Evolutionary conservation across 345 rosid species (phyloP), one percentile per base, ranked within the genome.

Genomic region (Abelmoschus esculentus): DNA sequence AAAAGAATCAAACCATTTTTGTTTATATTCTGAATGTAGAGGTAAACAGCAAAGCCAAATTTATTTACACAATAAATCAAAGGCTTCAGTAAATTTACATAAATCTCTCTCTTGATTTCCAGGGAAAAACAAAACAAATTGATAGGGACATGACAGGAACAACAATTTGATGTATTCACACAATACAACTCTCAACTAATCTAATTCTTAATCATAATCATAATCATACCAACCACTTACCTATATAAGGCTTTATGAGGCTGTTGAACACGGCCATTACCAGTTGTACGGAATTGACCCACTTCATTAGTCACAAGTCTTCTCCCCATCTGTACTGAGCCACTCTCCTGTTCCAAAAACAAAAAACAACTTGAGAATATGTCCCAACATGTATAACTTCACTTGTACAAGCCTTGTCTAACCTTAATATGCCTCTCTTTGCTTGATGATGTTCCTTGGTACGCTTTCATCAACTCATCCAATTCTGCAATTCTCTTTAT

Each of bases 401-500:
- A 59, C 19, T 19, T 31, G 49, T 52, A 11, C 82, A 6, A 77
- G 72, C 89, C 60, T 70, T 66, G 8, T 14, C 63, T 74, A 84
- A 36, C 40, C 61, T 77, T 83, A 67, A 54, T 70, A 31, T 75
- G 85, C 75, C 75, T 75, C 32, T 79, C 82, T 75, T 71, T 71
- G 50, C 65, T 74, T 53, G 46, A 26, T 66, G 86, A 2, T 52
- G 86, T 72, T 71, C 78, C 76, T 5, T 81, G 76, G 46, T 81
- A 80, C 36, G 75, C 69, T 76, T 79, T 84, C 76, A 86, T 78
- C 78, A 83, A 72, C 47, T 72, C 90, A 73, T 93, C 97, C 76
- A 87, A 80, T 74, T 90, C 98, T 17, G 89, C 76, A 64, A 89
- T 76, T 79, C 77, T 85, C 75, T 76, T 85, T 72, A 85, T 72